phyloP scores from a whole-genome alignment of 805 yeast genomes.

The Yarrowia keelungensis region DNA sequence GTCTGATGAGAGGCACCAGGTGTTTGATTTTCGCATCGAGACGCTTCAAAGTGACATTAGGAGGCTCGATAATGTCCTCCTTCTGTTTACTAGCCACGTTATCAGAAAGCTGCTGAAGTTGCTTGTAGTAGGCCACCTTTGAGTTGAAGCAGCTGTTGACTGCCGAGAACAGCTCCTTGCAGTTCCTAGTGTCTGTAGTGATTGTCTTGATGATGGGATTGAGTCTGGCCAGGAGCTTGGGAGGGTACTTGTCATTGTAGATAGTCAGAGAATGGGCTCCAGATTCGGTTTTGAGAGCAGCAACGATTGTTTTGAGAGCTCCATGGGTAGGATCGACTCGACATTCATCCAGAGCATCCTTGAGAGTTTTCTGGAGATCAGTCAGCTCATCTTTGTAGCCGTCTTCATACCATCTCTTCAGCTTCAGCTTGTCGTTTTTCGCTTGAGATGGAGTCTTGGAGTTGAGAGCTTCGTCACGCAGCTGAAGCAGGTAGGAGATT shows the following conservation, averaged over 20 bases:
- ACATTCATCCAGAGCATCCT: constrained; percentile 10
- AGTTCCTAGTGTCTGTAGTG: not conserved
- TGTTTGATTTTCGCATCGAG: constrained; percentile 40
- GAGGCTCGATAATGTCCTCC: constrained; percentile 49
- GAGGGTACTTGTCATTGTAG: constrained; percentile 12
- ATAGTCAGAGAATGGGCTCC: constrained; percentile 7
- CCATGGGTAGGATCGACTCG: not conserved
- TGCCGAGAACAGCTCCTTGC: constrained; percentile 48
- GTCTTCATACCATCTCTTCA: constrained; percentile 8
- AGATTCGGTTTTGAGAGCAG: constrained; percentile 8
- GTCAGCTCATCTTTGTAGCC: constrained; percentile 7
- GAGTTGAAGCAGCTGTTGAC: constrained; percentile 73
- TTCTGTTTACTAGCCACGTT: constrained; percentile 61
- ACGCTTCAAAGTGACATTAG: constrained; percentile 43
- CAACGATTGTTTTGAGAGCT: constrained; percentile 12
- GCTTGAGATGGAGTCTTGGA: not conserved
- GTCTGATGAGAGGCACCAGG: constrained; percentile 6
- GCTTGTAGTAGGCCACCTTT: constrained; percentile 82
- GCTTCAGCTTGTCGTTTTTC: not conserved
- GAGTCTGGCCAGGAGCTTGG: constrained; percentile 4
- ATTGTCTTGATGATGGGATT: not conserved
- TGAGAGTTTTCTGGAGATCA: not conserved
- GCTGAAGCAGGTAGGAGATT: not conserved
- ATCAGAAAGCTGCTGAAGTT: constrained; percentile 86
- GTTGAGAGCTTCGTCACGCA: constrained; percentile 14